Evolutionary conservation across 1,284 basidiomycete species (phyloP), one percentile per base, ranked within the genome.

Genomic region (Pulveroboletus sp.): DNA sequence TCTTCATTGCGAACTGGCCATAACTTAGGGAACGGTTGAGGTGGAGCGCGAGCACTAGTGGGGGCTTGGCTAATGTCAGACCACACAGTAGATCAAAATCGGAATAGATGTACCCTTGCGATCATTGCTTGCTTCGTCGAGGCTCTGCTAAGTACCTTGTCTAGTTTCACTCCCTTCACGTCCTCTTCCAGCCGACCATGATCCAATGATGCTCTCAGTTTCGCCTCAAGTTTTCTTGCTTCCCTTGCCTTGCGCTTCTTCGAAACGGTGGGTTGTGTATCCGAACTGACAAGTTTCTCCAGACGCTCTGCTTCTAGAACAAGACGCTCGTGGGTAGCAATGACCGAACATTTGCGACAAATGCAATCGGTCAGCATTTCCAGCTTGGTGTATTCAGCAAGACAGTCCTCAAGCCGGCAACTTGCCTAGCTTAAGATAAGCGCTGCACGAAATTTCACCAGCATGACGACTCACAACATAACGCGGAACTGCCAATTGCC

Each of bases 61-160:
- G 94, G 16, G 93, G 89, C 84, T 93, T 69, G 43, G 33, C 36
- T 19, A 43, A 26, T 8, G 50, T 69, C 56, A 70, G 61, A 54
- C 61, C 55, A 36, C 17, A 54, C 32, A 33, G 44, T 55, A 41
- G 7, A 42, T 53, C 54, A 44, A 17, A 57, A 43, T 26, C 33
- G n/a, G 39, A 48, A 52, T 40, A 33, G 48, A 56, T 53, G 75
- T 65, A 91, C 91, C 67, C 91, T 77, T 41, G 90, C 91, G 57
- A 93, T 81, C 87, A 93, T 93, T 32, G 88, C 86, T 69, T 93
- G 90, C 68, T 94, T 93, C 12, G 89, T 91, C 6, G 87, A 89
- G n/a, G 84, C 83, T 44, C 77, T 78, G 61, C 88, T 89, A 50
- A 83, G 73, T 2, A 91, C 83, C 64, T 84, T 85, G 68, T 91